A percentile compares a stretch with the other conserved stretches of the same genome.
Evolutionary conservation across 2,329 filamentous ascomycete genomes (phyloP).

Genomic region (Drechslerella coelobrocha): DNA sequence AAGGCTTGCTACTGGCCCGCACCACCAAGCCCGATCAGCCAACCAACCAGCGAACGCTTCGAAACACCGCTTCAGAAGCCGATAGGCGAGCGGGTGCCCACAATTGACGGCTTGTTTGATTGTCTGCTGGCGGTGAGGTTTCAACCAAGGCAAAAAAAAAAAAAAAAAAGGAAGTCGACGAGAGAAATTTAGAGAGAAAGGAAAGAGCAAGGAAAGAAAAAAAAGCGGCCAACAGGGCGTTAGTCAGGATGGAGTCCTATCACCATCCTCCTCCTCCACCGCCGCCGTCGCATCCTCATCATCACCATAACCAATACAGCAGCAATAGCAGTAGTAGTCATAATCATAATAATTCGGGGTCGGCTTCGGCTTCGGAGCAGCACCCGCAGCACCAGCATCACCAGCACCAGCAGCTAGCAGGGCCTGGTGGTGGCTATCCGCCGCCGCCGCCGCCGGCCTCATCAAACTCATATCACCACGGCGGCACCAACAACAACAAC

Average conservation of each 20-base stretch:
- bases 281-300: constrained; percentile 6
- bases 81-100: not conserved
- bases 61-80: too few species aligned
- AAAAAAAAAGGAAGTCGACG: constrained; percentile 1
- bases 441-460: constrained; percentile 20
- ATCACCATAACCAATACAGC: not conserved
- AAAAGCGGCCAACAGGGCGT: too few species aligned
- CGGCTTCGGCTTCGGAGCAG: constrained; percentile 2
- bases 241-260: constrained; percentile 27
- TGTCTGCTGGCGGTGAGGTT: not conserved
- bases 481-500: not conserved
- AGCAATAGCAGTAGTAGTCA: too few species aligned
- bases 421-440: not conserved
- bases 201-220: constrained; percentile 7
- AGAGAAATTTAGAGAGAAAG: too few species aligned
- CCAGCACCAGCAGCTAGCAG: not conserved
- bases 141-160: too few species aligned
- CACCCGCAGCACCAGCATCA: constrained; percentile 24
- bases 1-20: not conserved
- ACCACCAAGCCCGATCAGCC: constrained; percentile 29
- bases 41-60: constrained; percentile 23
- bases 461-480: constrained; percentile 16
- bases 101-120: too few species aligned
- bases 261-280: constrained; percentile 11
- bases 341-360: too few species aligned